phyloP scores from a whole-genome alignment of 2,329 filamentous ascomycete genomes.

The Talaromyces funiculosus region DNA sequence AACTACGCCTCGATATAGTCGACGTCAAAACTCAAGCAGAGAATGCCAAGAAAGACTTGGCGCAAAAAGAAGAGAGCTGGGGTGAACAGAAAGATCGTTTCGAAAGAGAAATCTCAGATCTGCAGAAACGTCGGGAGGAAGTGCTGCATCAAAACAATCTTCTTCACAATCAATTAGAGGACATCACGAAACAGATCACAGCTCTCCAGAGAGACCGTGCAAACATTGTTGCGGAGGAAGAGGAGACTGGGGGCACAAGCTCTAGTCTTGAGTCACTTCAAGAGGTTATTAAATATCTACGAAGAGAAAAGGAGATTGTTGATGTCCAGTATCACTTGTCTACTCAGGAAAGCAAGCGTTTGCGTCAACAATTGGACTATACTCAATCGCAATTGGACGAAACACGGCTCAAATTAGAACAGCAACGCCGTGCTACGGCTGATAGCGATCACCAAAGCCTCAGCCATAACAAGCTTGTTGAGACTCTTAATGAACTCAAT shows the following conservation, averaged over 20 bases:
- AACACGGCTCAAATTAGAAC: constrained; percentile 77
- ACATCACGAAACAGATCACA: constrained; percentile 71
- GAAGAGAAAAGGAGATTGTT: constrained; percentile 94
- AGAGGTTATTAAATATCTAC: constrained; percentile 84
- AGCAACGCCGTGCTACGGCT: constrained; percentile 72
- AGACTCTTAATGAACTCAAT: constrained; percentile 92
- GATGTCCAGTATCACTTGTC: constrained; percentile 95
- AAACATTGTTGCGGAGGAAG: constrained; percentile 48
- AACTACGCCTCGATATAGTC: constrained; percentile 72
- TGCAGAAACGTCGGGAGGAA: constrained; percentile 75
- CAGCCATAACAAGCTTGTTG: constrained; percentile 84
- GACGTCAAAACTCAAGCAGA: constrained; percentile 75
- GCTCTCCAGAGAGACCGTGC: constrained; percentile 70
- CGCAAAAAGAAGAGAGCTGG: constrained; percentile 83
- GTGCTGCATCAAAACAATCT: constrained; percentile 84
- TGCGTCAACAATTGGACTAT: constrained; percentile 87
- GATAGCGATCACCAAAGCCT: constrained; percentile 68
- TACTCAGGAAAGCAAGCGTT: constrained; percentile 75
- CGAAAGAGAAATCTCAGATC: constrained; percentile 75
- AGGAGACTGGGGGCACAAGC: constrained; percentile 45
- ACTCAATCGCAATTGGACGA: constrained; percentile 84
- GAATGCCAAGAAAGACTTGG: constrained; percentile 70
- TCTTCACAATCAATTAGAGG: constrained; percentile 82
- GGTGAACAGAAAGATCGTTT: constrained; percentile 72
- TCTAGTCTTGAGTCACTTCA: constrained; percentile 69